Evolutionary conservation across 768 basidiomycete genomes (phyloP), one percentile per base, ranked within the genome.

Genomic region (Naganishia vishniacii): DNA sequence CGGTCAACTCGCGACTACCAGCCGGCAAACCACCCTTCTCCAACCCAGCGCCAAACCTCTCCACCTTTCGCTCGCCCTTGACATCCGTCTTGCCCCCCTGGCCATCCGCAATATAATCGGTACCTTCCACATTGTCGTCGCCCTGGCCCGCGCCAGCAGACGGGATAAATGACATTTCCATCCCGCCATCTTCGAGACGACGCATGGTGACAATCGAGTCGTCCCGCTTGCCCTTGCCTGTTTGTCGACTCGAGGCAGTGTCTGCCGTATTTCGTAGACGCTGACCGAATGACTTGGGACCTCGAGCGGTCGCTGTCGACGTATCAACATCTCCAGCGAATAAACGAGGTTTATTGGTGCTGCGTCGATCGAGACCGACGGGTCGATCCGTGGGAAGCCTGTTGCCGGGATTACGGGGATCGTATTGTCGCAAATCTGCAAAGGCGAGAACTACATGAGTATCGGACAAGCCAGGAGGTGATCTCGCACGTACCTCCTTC

Each of bases 151-250:
- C 74, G 64, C 68, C 69, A 71, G 80, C 66, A 26, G 82, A 83
- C 2, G 90, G 90, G 31, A 88, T 80, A 83, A 90, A 94, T 51
- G 84, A 88, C 77, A 90, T 84, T 74, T 92, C 90, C 83, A 90
- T 84, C 12, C 84, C 85, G 13, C 86, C 86, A 70, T 86, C 86
- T 9, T 66, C 66, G 16, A 61, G 56, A 56, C 72, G 32, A 2
- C 73, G 69, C 71, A 74, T 72, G 5, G 74, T 72, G 62, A 77
- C 46, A 48, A 51, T 61, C 56, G 45, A 51, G 28, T 67, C 65
- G 44, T 62, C 65, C 23, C 49, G 41, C 34, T 63, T 62, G 13
- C 53, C 53, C 34, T 56, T 56, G 34, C 53, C 53, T 32, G 47
- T 4, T 25, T 29, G 47, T 3, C 45, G 45, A 46, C 20, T 18